phyloP scores from a whole-genome alignment of 78 protist species.

The Dictyostelium discoideum region dicty_2.7 NC_007089.4:2782001-2782500 shows the following conservation, averaged over 20 bases:
- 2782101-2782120: constrained; percentile 28
- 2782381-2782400: constrained; percentile 24
- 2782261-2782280: constrained; percentile 1
- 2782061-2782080: constrained; percentile 75
- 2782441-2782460: neutral
- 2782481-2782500: neutral
- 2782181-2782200: constrained; percentile 73
- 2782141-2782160: constrained; percentile 28
- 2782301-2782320: constrained; percentile 65
- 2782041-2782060: constrained; percentile 53
- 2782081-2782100: constrained; percentile 41
- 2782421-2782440: neutral
- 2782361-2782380: neutral
- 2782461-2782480: constrained; percentile 7
- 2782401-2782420: neutral
- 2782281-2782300: constrained; percentile 14
- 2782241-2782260: constrained; percentile 38
- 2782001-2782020: constrained; percentile 53
- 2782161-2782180: constrained; percentile 2
- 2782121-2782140: neutral
- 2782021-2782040: constrained; percentile 1
- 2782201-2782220: constrained; percentile 69
- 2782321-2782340: neutral
- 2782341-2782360: constrained; percentile 34
- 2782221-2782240: constrained; percentile 76